A percentile compares a stretch with the other conserved stretches of the same genome.
These are phyloP conservation scores for Neolentinus lepideus DNA, from an alignment of 1,284 basidiomycete genomes.

Conservation along the genomic window DNA sequence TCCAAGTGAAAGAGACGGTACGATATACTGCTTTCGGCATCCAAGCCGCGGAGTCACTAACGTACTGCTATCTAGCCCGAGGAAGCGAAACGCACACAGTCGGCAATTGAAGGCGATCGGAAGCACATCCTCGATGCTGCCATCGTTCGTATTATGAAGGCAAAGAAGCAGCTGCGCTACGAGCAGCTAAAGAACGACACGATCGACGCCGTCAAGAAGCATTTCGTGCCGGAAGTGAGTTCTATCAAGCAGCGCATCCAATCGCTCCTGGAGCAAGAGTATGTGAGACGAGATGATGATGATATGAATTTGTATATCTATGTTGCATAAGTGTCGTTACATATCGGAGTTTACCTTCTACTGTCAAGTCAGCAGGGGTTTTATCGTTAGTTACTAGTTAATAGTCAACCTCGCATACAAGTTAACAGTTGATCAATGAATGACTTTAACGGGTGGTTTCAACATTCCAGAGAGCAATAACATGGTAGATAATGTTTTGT, in stretches of 20 bases:
- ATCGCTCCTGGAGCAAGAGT: slow-evolving; percentile 80
- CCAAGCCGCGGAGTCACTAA: not conserved
- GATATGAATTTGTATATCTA: slow-evolving; percentile 72
- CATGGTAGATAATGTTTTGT: too few species aligned
- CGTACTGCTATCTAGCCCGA: slow-evolving; percentile 53
- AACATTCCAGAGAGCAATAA: too few species aligned
- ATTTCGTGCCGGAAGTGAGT: slow-evolving; percentile 67
- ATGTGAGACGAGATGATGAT: slow-evolving; percentile 68
- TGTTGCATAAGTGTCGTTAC: slow-evolving; percentile 45
- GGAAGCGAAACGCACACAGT: slow-evolving; percentile 80
- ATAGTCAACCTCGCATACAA: too few species aligned
- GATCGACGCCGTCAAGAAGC: slow-evolving; percentile 73
- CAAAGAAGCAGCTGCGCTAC: slow-evolving; percentile 71
- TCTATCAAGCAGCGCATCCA: slow-evolving; percentile 84
- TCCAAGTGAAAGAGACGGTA: slow-evolving; percentile 89
- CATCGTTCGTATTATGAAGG: slow-evolving; percentile 94
- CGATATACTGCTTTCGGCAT: slow-evolving; percentile 16
- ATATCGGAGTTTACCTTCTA: too few species aligned
- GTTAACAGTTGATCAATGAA: too few species aligned
- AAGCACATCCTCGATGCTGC: slow-evolving; percentile 86
- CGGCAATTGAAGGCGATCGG: slow-evolving; percentile 82
- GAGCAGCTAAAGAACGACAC: slow-evolving; percentile 76
- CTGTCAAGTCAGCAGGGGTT: too few species aligned
- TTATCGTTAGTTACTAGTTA: too few species aligned
- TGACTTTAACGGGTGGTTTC: too few species aligned